Conservation (phyloP, 2,329 filamentous ascomycete species). For the Metarhizium guizhouense region DNA sequence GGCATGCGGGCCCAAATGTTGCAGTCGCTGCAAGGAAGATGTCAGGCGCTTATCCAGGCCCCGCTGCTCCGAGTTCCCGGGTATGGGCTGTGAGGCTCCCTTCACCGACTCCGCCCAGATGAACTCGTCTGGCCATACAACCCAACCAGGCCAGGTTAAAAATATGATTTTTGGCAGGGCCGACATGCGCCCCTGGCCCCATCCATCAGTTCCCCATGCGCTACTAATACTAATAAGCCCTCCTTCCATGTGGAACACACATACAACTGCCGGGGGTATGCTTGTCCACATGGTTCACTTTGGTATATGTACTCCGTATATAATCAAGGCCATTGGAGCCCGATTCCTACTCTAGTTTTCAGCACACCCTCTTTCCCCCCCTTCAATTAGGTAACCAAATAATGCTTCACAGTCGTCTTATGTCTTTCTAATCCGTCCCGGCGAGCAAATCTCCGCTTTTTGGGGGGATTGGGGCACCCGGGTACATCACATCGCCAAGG, state of each 20-base stretch:
- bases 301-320: background rate
- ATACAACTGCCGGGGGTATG: background rate
- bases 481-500: conserved; percentile 30
- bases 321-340: background rate
- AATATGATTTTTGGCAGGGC: background rate
- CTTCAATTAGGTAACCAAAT: conserved; percentile 16
- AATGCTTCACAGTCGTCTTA: conserved; percentile 30
- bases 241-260: background rate
- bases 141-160: too few relatives aligned
- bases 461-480: conserved; percentile 31
- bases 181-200: background rate
- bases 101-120: background rate
- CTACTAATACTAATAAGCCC: background rate
- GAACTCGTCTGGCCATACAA: background rate
- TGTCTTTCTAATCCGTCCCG: conserved; percentile 33
- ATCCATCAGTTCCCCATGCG: background rate
- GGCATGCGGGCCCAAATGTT: too few relatives aligned
- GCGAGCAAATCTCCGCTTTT: conserved; percentile 32
- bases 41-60: background rate
- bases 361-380: background rate
- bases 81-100: background rate
- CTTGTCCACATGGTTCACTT: background rate
- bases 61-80: background rate
- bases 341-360: background rate
- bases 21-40: background rate